Conservation (phyloP, 805 yeast species). For the Cephaloascus fragrans region DNA sequence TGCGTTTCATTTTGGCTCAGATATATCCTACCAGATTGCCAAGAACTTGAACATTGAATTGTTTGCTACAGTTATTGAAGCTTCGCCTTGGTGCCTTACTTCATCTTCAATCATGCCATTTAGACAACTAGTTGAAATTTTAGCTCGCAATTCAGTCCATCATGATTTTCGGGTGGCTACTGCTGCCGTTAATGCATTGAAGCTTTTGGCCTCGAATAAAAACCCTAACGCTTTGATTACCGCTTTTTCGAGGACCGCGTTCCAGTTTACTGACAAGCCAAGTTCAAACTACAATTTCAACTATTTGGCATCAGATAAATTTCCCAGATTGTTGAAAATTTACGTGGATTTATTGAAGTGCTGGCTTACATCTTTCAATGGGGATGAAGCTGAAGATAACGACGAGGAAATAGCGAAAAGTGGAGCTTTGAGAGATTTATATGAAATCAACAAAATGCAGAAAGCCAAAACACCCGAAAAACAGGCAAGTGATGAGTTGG, state of each 20-base stretch:
- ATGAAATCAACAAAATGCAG: slow-evolving; percentile 33
- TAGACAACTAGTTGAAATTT: slow-evolving; percentile 59
- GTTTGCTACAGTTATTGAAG: slow-evolving; percentile 59
- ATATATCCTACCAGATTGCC: slow-evolving; percentile 24
- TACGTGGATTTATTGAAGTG: slow-evolving; percentile 73
- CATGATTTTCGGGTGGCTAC: slow-evolving; percentile 48
- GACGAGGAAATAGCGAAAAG: slow-evolving; percentile 25
- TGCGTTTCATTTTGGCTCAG: slow-evolving; percentile 29
- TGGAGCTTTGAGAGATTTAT: slow-evolving; percentile 29
- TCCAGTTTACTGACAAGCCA: slow-evolving; percentile 69
- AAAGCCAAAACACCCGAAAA: slow-evolving; percentile 16
- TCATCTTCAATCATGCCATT: slow-evolving; percentile 39
- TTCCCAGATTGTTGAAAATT: slow-evolving; percentile 48
- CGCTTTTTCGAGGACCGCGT: slow-evolving; percentile 69
- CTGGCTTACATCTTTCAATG: slow-evolving; percentile 66
- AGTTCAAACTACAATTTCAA: slow-evolving; percentile 43
- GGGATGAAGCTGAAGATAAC: slow-evolving; percentile 5
- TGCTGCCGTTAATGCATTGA: slow-evolving; percentile 57
- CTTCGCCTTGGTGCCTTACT: slow-evolving; percentile 61
- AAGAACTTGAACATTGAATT: slow-evolving; percentile 41
- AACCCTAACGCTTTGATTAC: slow-evolving; percentile 66
- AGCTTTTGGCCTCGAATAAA: slow-evolving; percentile 53
- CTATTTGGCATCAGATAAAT: slow-evolving; percentile 52
- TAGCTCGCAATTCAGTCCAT: slow-evolving; percentile 72
- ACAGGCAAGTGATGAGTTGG: slow-evolving; percentile 48